These are phyloP conservation scores for Fusarium xylarioides DNA, from an alignment of 2,329 filamentous ascomycete species.

Conservation along the genomic window DNA sequence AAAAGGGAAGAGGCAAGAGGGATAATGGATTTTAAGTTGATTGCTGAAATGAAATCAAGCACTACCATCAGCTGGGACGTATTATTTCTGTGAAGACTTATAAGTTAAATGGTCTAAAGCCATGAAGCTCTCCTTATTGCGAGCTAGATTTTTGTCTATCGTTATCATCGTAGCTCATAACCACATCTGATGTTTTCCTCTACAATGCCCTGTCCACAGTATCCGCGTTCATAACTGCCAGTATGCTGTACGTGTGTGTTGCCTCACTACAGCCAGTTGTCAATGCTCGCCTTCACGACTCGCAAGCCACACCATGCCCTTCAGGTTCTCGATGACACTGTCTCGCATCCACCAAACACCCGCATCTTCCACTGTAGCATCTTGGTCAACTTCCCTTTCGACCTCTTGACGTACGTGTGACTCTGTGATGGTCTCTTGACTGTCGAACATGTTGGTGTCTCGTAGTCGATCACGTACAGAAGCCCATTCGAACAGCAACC, in stretches of 20 bases:
- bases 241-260: background rate
- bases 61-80: constrained; percentile 21
- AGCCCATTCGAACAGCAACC: constrained; percentile 66
- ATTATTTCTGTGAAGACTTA: constrained; percentile 2
- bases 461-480: constrained; percentile 54
- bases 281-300: constrained; percentile 49
- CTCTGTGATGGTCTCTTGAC: constrained; percentile 48
- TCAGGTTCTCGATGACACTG: constrained; percentile 63
- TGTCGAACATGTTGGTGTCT: constrained; percentile 43
- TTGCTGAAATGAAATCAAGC: constrained; percentile 44
- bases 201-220: background rate
- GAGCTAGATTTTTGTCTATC: constrained; percentile 19
- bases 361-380: constrained; percentile 41
- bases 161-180: constrained; percentile 32
- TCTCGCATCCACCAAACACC: constrained; percentile 65
- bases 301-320: constrained; percentile 64
- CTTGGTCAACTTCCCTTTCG: constrained; percentile 33
- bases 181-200: constrained; percentile 12
- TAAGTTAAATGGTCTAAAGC: background rate
- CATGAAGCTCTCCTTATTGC: background rate
- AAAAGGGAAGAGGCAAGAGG: constrained; percentile 45
- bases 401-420: constrained; percentile 25
- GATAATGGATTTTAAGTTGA: constrained; percentile 46
- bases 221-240: background rate
- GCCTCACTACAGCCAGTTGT: background rate